Percentiles rank a stretch among this genome's conserved stretches.
Evolutionary conservation across 768 basidiomycete species (phyloP).

Genomic region (Tulasnella sp.): DNA sequence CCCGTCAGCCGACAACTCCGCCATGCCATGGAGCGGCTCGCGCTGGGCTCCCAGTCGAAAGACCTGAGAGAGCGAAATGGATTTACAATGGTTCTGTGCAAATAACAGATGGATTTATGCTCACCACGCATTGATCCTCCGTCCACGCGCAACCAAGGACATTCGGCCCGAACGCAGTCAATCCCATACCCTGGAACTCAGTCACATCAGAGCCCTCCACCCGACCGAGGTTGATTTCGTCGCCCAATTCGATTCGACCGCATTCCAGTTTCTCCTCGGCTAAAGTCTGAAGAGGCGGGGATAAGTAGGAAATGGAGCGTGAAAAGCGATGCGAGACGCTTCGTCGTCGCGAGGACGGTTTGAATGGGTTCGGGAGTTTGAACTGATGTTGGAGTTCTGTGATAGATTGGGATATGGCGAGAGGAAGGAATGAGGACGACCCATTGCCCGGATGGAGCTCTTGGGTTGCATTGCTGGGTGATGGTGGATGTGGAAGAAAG

Average conservation of each 20-base stretch:
- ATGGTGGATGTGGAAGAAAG: conserved; percentile 10
- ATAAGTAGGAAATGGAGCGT: background rate
- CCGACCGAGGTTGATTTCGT: conserved; percentile 28
- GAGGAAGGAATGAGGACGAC: background rate
- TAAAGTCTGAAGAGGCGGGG: conserved; percentile 36
- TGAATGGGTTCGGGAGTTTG: conserved; percentile 51
- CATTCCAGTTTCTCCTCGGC: conserved; percentile 19
- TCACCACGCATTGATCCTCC: background rate
- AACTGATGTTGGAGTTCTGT: conserved; percentile 18
- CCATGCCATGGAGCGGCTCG: background rate
- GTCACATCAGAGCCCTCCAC: conserved; percentile 22
- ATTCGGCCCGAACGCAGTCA: background rate
- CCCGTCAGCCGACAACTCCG: background rate
- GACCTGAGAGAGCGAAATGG: background rate
- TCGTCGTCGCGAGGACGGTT: conserved; percentile 20
- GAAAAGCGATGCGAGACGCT: conserved; percentile 9
- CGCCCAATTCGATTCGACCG: conserved; percentile 27
- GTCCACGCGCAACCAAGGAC: conserved; percentile 10
- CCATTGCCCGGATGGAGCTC: background rate
- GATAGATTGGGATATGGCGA: background rate
- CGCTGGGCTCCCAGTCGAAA: background rate
- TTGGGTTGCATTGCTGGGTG: background rate
- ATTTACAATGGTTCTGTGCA: background rate
- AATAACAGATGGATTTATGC: background rate
- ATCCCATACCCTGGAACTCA: background rate